phyloP scores from a whole-genome alignment of 192 early-diverging fungal species.

The Phlyctochytrium planicorne region DNA sequence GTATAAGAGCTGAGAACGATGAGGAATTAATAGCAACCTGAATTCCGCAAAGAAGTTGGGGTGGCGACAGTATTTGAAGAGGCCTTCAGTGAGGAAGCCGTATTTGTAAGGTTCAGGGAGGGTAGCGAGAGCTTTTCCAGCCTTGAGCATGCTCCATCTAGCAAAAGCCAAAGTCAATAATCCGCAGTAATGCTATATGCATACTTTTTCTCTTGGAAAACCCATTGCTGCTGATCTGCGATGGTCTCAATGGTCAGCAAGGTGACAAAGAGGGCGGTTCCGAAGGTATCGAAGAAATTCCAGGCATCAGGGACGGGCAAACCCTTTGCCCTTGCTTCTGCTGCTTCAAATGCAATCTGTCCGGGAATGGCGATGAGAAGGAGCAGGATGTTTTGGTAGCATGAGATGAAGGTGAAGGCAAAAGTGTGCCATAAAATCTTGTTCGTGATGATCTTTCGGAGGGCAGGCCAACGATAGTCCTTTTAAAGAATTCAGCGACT shows the following conservation, averaged over 20 bases:
- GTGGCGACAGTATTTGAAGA: slow-evolving; percentile 76
- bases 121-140: slow-evolving; percentile 8
- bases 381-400: slow-evolving; percentile 73
- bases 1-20: background rate
- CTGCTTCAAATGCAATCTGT: slow-evolving; percentile 20
- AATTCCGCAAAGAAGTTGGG: slow-evolving; percentile 84
- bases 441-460: slow-evolving; percentile 33
- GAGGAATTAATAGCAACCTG: background rate
- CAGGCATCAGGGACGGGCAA: background rate
- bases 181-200: too few species aligned
- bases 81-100: slow-evolving; percentile 73
- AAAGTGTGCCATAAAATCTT: slow-evolving; percentile 58
- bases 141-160: slow-evolving; percentile 27
- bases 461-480: slow-evolving; percentile 73
- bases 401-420: slow-evolving; percentile 71
- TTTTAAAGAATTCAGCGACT: background rate
- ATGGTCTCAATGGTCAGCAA: slow-evolving; percentile 61
- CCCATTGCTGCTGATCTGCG: slow-evolving; percentile 83
- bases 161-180: too few species aligned
- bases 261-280: slow-evolving; percentile 38
- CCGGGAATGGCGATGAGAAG: slow-evolving; percentile 53
- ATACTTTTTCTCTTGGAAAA: slow-evolving; percentile 57
- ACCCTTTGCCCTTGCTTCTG: background rate
- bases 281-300: slow-evolving; percentile 40
- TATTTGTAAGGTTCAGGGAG: slow-evolving; percentile 38